These are phyloP conservation scores for Cynara cardunculus DNA, from an alignment of 129 eudicot genomes.

Conservation along the genomic window DNA sequence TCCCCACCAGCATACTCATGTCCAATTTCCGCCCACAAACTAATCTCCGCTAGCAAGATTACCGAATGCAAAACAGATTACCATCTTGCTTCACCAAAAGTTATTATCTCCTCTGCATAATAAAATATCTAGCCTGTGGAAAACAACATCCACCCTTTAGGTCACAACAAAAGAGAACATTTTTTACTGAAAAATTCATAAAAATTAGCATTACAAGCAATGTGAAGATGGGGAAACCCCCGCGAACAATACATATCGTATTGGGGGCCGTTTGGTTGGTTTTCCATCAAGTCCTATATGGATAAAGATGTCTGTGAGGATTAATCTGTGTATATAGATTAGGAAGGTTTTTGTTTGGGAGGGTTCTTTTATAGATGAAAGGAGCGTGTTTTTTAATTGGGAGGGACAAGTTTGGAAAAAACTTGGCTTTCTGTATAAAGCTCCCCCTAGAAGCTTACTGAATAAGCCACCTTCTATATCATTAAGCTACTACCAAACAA, in stretches of 20 bases:
- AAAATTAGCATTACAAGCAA: background rate
- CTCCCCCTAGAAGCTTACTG: too few species aligned
- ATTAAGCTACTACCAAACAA: too few species aligned
- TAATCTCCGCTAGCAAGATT: background rate
- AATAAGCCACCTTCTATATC: too few species aligned
- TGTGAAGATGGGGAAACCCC: background rate
- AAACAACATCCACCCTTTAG: background rate
- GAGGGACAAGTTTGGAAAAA: too few species aligned
- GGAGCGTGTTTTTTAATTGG: too few species aligned
- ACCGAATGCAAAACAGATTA: background rate
- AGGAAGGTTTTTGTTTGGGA: too few species aligned
- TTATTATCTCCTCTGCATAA: background rate
- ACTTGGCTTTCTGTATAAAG: too few species aligned
- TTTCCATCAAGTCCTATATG: too few species aligned
- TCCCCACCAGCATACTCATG: conserved; percentile 83
- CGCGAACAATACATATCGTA: background rate
- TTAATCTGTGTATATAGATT: too few species aligned
- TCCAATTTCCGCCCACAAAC: conserved; percentile 43
- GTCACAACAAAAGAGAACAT: background rate
- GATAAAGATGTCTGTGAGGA: too few species aligned
- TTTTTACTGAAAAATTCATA: background rate
- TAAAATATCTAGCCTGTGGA: background rate
- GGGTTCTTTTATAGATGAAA: too few species aligned
- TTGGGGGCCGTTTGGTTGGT: too few species aligned
- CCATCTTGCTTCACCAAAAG: background rate